phyloP scores from a whole-genome alignment of 129 eudicot species.

The Chrysanthemum makinoi region DNA sequence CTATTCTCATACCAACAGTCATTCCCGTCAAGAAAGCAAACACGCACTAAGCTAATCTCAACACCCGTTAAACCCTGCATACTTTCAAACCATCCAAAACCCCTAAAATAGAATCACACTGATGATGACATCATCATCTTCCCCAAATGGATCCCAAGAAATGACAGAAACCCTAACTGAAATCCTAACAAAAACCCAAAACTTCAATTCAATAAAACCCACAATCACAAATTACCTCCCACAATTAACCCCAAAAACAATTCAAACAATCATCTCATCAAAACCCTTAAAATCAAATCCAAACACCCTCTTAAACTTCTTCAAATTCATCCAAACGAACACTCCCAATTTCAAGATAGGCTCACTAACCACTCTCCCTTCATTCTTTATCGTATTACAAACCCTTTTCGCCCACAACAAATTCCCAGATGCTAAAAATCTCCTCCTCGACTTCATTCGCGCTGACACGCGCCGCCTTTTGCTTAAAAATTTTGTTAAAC shows the following conservation, averaged over 20 bases:
- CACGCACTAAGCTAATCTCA: no score
- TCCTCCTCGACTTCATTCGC: constrained; percentile 49
- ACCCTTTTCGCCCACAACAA: constrained; percentile 63
- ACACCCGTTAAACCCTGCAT: constrained; percentile 38
- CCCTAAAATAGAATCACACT: background rate
- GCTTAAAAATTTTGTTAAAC: constrained; percentile 56
- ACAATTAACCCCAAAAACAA: background rate
- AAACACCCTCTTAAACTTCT: constrained; percentile 46
- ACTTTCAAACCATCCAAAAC: background rate
- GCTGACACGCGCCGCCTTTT: constrained; percentile 49
- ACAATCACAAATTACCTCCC: background rate
- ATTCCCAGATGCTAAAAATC: constrained; percentile 65
- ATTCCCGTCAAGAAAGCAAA: no score
- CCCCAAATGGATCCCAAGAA: background rate
- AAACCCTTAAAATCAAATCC: constrained; percentile 57
- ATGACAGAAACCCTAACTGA: background rate
- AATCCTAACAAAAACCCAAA: background rate
- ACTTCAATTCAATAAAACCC: background rate
- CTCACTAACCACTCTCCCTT: constrained; percentile 37
- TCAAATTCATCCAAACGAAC: constrained; percentile 36
- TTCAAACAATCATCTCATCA: constrained; percentile 45
- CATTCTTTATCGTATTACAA: constrained; percentile 55
- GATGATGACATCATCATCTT: background rate
- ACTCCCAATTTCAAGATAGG: constrained; percentile 17
- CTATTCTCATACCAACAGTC: no score